A percentile compares a stretch with the other conserved stretches of the same genome.
Conservation (phyloP, 1,139 yeast genomes). For the Keqinozyma sinolaborantium region DNA sequence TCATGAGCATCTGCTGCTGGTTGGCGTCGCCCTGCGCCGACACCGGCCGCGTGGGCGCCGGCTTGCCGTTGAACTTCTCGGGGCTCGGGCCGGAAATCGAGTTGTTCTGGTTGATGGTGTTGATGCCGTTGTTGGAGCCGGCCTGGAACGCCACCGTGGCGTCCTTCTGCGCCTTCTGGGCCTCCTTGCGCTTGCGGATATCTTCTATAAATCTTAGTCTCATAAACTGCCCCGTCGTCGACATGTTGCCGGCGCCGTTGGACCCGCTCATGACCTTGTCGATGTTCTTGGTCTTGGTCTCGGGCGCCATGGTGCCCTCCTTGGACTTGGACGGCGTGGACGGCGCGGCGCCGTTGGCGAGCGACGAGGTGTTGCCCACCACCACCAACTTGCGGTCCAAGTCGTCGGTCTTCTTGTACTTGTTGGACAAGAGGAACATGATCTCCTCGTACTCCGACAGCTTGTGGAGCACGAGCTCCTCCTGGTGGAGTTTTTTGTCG, state of each 20-base stretch:
- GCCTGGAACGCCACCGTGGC: conserved; percentile 28
- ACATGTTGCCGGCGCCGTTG: conserved; percentile 10
- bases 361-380: conserved; percentile 29
- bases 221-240: conserved; percentile 43
- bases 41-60: conserved; percentile 10
- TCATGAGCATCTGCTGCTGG: conserved; percentile 8
- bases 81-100: conserved; percentile 14
- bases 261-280: conserved; percentile 18
- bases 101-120: conserved; percentile 37
- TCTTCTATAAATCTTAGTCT: conserved; percentile 46
- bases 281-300: conserved; percentile 20
- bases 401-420: conserved; percentile 37
- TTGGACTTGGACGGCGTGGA: conserved; percentile 18
- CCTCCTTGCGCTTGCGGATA: conserved; percentile 42
- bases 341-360: conserved; percentile 11
- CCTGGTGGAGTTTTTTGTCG: conserved; percentile 43
- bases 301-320: conserved; percentile 19
- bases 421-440: conserved; percentile 56
- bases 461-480: conserved; percentile 55
- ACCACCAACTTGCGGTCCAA: conserved; percentile 38
- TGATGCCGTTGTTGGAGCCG: conserved; percentile 32
- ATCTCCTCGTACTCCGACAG: conserved; percentile 88
- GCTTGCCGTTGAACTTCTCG: conserved; percentile 7
- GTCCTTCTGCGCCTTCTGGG: conserved; percentile 42
- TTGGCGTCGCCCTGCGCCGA: conserved; percentile 10